Conservation (phyloP, 495 filamentous ascomycete species). For the Neurospora sp. region DNA sequence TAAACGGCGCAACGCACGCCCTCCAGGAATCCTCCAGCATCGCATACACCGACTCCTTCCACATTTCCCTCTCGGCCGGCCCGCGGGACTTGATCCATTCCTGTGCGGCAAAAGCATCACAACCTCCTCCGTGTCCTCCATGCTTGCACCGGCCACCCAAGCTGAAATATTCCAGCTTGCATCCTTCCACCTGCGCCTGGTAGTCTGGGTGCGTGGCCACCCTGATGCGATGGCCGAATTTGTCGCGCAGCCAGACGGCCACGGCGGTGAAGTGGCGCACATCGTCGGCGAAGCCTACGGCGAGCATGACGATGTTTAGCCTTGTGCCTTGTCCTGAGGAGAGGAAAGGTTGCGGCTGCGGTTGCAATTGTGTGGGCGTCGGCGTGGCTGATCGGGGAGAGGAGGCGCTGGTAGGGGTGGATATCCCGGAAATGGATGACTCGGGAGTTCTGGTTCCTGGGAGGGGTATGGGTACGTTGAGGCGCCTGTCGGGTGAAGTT, state of each 20-base stretch:
- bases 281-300: constrained; percentile 53
- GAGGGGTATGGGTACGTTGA: background rate
- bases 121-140: constrained; percentile 31
- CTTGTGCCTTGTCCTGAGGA: background rate
- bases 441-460: background rate
- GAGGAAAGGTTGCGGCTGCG: background rate
- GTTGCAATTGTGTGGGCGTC: background rate
- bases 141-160: constrained; percentile 30
- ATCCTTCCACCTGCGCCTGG: constrained; percentile 43
- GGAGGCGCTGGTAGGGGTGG: background rate
- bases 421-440: background rate
- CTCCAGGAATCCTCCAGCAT: constrained; percentile 56
- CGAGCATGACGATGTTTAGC: constrained; percentile 54
- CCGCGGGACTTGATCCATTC: constrained; percentile 42
- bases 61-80: constrained; percentile 40
- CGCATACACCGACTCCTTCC: constrained; percentile 41
- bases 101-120: constrained; percentile 41
- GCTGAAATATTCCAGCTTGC: constrained; percentile 50
- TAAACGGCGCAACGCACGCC: constrained; percentile 48
- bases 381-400: background rate
- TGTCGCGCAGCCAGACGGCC: constrained; percentile 36
- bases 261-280: constrained; percentile 54
- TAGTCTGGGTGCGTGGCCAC: constrained; percentile 55
- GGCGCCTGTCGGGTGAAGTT: background rate
- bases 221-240: constrained; percentile 49